phyloP scores from a whole-genome alignment of 108 stramenopile species.

The Thalassiosira profunda region DNA sequence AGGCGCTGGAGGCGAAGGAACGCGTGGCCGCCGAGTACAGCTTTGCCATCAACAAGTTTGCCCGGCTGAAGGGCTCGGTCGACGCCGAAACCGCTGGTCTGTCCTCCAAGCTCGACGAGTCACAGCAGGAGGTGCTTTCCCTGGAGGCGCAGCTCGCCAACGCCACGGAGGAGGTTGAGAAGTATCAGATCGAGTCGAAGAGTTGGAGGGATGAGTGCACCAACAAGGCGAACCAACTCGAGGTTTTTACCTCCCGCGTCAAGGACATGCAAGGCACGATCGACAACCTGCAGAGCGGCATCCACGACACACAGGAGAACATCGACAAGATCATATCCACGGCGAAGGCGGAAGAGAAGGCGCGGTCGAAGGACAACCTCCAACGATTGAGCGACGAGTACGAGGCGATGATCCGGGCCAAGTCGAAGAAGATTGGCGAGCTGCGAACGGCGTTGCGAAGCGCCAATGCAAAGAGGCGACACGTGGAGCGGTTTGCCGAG shows the following conservation, averaged over 20 bases:
- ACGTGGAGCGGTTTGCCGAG: slow-evolving; percentile 1
- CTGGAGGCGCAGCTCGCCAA: slow-evolving; percentile 4
- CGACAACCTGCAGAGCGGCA: slow-evolving; percentile 1
- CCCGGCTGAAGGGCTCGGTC: slow-evolving; percentile 12
- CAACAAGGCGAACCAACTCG: slow-evolving; percentile 19
- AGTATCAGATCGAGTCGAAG: slow-evolving; percentile 14
- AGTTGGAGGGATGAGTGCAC: slow-evolving; percentile 21
- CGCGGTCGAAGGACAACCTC: slow-evolving; percentile 12
- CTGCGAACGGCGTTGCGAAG: slow-evolving; percentile 21
- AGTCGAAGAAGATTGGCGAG: slow-evolving; percentile 31
- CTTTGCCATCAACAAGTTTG: slow-evolving; percentile 19
- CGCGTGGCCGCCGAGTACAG: slow-evolving; percentile 31
- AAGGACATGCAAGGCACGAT: slow-evolving; percentile 18
- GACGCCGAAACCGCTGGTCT: not conserved
- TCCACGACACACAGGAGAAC: not conserved
- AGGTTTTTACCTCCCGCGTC: slow-evolving; percentile 7
- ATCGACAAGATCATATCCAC: slow-evolving; percentile 1
- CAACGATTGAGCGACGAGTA: slow-evolving; percentile 44
- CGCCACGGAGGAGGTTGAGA: too few species aligned
- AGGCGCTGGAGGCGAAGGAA: slow-evolving; percentile 28
- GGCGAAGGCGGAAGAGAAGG: slow-evolving; percentile 27
- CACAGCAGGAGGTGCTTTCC: not conserved
- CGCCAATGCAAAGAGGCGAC: slow-evolving; percentile 25
- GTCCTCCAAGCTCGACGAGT: not conserved
- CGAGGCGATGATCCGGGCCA: slow-evolving; percentile 13